Percentiles rank a stretch among this genome's conserved stretches.
These are phyloP conservation scores for Tardiomyces blankii DNA, from an alignment of 1,139 yeast genomes.

Conservation along the genomic window DNA sequence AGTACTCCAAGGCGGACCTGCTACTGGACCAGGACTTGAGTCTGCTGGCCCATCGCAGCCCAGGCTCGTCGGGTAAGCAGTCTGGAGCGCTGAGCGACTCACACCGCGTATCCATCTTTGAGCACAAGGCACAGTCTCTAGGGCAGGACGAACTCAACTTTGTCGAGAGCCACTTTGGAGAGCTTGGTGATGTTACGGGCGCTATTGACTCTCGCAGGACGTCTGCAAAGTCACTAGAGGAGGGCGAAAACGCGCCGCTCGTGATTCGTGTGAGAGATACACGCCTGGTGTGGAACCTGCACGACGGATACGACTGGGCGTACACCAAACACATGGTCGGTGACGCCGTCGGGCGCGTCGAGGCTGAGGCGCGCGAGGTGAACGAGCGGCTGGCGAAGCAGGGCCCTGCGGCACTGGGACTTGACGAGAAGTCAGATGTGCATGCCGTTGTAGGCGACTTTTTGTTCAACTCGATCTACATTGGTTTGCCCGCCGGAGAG, in stretches of 20 bases:
- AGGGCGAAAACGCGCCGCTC: conserved; percentile 2
- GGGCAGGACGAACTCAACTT: conserved; percentile 14
- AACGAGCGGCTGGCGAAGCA: background rate
- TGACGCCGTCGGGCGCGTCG: conserved; percentile 52
- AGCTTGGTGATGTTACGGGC: background rate
- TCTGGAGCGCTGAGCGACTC: conserved; percentile 1
- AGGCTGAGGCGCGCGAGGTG: conserved; percentile 14
- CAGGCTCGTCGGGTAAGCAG: conserved; percentile 3
- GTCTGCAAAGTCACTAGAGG: background rate
- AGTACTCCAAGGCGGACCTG: conserved; percentile 21
- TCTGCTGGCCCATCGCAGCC: conserved; percentile 14
- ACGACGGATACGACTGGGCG: conserved; percentile 93
- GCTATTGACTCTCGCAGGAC: background rate
- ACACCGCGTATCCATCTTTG: conserved; percentile 12
- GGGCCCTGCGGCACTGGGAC: conserved; percentile 6
- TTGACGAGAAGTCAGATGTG: conserved; percentile 12
- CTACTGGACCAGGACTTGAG: conserved; percentile 26
- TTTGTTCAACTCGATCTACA: conserved; percentile 62
- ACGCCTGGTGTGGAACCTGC: conserved; percentile 42
- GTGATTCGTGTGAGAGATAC: conserved; percentile 6
- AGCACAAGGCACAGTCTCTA: conserved; percentile 18
- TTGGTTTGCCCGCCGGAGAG: conserved; percentile 45
- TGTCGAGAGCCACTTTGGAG: conserved; percentile 40
- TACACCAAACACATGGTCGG: conserved; percentile 58
- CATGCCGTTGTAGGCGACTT: conserved; percentile 43